phyloP scores from a whole-genome alignment of 306 rosid species.

The Quercus wislizeni region DNA sequence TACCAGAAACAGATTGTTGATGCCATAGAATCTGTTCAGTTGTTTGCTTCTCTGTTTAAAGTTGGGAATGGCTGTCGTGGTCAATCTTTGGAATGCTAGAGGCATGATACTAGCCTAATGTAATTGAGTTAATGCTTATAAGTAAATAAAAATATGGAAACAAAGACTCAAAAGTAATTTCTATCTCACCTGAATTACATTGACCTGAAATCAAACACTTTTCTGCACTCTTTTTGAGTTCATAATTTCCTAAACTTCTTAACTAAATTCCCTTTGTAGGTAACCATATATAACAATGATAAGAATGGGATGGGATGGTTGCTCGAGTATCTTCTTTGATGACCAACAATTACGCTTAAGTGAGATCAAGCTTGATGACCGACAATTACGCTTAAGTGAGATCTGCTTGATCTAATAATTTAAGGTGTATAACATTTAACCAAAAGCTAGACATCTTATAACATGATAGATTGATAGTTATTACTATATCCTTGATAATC shows the following conservation, averaged over 20 bases:
- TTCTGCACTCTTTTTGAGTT: background rate
- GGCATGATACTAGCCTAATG: conserved; percentile 47
- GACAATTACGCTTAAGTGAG: conserved; percentile 1
- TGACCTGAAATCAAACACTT: background rate
- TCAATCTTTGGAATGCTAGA: conserved; percentile 35
- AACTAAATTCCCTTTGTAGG: background rate
- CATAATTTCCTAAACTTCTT: background rate
- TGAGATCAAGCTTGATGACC: background rate
- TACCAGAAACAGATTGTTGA: conserved; percentile 67
- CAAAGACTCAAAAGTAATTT: background rate
- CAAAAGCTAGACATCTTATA: conserved; percentile 6
- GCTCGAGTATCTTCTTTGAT: background rate
- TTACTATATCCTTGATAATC: conserved; percentile 3
- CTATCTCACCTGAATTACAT: background rate
- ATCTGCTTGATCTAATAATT: background rate
- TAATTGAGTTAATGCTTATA: conserved; percentile 33
- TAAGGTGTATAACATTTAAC: background rate
- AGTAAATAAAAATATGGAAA: conserved; percentile 16
- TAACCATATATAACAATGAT: background rate
- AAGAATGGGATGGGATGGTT: background rate
- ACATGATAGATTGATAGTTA: background rate
- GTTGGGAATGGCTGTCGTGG: conserved; percentile 18
- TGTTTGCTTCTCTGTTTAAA: conserved; percentile 47
- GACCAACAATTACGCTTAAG: background rate
- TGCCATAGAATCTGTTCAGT: conserved; percentile 49